Conservation (phyloP, 2,329 filamentous ascomycete genomes). For the Cladosporium velox region DNA sequence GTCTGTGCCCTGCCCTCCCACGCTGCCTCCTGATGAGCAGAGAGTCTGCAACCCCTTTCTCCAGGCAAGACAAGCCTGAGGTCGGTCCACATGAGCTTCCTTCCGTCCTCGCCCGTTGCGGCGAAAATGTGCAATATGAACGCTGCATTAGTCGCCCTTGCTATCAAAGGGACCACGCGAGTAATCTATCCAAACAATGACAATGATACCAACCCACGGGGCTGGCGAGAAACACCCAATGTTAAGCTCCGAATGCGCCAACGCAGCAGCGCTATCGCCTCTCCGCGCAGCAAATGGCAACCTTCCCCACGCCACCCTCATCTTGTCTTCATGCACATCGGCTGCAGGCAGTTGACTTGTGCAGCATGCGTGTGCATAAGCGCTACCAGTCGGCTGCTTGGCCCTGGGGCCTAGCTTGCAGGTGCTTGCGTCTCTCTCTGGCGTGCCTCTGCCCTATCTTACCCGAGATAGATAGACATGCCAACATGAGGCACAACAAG, state of each 20-base stretch:
- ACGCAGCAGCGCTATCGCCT: conserved; percentile 10
- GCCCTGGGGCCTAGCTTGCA: neutral
- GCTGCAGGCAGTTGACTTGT: conserved; percentile 18
- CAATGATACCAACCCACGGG: conserved; percentile 2
- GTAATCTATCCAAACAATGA: neutral
- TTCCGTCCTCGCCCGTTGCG: conserved; percentile 7
- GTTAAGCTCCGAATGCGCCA: conserved; percentile 3
- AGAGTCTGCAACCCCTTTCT: conserved; percentile 19
- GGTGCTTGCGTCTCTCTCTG: neutral
- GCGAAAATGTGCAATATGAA: conserved; percentile 1
- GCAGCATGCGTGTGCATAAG: conserved; percentile 15
- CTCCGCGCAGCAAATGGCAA: conserved; percentile 13
- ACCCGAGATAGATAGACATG: conserved; percentile 8
- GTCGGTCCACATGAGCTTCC: conserved; percentile 7
- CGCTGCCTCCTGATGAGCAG: conserved; percentile 4
- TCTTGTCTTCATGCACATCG: conserved; percentile 12
- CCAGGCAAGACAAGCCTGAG: conserved; percentile 7
- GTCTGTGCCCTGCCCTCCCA: neutral
- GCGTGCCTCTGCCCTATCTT: conserved; percentile 10
- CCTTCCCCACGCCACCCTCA: conserved; percentile 21
- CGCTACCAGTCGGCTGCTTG: conserved; percentile 12
- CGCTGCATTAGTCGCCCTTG: neutral
- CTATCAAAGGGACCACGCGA: neutral
- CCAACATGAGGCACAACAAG: neutral
- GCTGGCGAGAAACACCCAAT: conserved; percentile 9